These are phyloP conservation scores for Barnettozyma sucrosica DNA, from an alignment of 805 yeast genomes.

Conservation along the genomic window DNA sequence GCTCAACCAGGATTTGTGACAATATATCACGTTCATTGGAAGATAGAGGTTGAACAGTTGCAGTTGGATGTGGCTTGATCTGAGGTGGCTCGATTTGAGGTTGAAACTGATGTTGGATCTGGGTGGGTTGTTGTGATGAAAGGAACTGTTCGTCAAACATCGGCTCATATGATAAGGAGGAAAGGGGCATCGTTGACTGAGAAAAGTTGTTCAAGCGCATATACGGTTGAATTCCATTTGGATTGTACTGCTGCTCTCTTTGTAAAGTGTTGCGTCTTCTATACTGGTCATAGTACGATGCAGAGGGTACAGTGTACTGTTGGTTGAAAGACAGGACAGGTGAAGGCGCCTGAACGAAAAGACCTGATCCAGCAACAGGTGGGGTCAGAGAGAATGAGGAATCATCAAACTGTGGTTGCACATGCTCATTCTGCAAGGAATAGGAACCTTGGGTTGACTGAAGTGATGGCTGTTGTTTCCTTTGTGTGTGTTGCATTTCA, in stretches of 20 bases:
- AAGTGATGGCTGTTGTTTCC: background rate
- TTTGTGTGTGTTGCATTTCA: background rate
- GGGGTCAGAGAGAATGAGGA: background rate
- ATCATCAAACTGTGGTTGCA: background rate
- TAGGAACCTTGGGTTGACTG: background rate
- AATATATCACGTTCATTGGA: conserved; percentile 9
- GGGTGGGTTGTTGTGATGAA: background rate
- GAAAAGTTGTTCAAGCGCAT: conserved; percentile 1
- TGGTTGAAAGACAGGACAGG: background rate
- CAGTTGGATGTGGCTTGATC: background rate
- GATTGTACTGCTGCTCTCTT: background rate
- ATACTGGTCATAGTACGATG: conserved; percentile 3
- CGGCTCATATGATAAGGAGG: conserved; percentile 4
- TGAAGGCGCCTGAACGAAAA: background rate
- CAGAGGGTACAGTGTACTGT: background rate
- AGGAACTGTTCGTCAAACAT: conserved; percentile 1
- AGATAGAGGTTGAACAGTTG: background rate
- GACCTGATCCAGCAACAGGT: background rate
- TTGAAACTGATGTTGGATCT: background rate
- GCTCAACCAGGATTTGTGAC: conserved; percentile 14
- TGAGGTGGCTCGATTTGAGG: background rate
- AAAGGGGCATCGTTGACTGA: conserved; percentile 1
- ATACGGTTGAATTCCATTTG: background rate
- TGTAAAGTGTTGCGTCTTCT: background rate
- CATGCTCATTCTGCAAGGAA: background rate